Conservation (phyloP, 148 eudicot genomes). For the Nepenthes mirabilis region DNA sequence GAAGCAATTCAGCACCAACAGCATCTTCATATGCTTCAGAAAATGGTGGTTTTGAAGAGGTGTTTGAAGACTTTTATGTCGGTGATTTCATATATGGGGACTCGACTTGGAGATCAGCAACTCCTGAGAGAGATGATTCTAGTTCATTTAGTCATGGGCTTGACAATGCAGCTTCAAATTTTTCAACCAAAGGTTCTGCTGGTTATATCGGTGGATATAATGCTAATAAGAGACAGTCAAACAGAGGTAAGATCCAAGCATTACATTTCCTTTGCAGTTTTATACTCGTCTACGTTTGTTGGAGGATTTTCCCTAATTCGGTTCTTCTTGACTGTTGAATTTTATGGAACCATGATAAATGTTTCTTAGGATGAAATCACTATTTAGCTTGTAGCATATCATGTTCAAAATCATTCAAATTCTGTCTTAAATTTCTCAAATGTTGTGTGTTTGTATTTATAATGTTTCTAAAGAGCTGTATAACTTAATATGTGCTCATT, state of each 20-base stretch:
- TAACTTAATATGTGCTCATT: no score
- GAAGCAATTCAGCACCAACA: no score
- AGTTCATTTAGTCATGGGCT: conserved; percentile 51
- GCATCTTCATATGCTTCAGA: no score
- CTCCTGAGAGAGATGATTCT: conserved; percentile 51
- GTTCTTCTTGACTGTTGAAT: background rate
- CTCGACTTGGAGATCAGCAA: conserved; percentile 50
- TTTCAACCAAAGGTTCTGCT: conserved; percentile 48
- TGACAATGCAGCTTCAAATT: conserved; percentile 54
- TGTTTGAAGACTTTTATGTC: conserved; percentile 35
- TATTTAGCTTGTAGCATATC: no score
- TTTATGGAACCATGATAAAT: background rate
- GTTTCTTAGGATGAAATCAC: no score
- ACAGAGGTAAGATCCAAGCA: conserved; percentile 5
- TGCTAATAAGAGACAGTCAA: conserved; percentile 4
- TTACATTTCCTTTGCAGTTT: no score
- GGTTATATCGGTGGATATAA: conserved; percentile 49
- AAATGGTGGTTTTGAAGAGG: background rate
- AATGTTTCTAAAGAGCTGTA: no score
- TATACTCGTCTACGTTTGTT: background rate
- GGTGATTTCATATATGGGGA: conserved; percentile 22
- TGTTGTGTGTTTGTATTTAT: no score
- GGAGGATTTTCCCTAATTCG: background rate
- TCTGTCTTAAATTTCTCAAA: no score
- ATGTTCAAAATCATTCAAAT: no score